Percentiles rank a stretch among this genome's conserved stretches.
Conservation (phyloP, 1,139 yeast genomes). For the Saccharomyces pastorianus region DNA sequence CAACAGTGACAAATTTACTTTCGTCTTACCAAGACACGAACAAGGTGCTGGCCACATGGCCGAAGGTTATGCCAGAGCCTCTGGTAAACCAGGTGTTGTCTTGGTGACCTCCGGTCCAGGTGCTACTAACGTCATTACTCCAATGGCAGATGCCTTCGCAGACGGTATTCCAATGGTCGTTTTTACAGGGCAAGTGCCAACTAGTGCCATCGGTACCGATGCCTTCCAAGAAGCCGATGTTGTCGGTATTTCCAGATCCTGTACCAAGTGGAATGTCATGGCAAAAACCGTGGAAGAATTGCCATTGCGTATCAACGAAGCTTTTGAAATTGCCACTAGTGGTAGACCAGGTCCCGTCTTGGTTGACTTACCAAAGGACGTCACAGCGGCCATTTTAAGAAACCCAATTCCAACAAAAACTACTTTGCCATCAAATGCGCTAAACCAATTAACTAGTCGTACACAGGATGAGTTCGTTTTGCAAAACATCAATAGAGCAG, state of each 20-base stretch:
- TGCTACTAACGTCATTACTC: constrained; percentile 94
- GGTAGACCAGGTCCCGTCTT: constrained; percentile 98
- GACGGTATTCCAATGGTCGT: constrained; percentile 97
- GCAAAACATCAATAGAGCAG: constrained; percentile 70
- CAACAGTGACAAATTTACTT: constrained; percentile 80
- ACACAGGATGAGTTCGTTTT: constrained; percentile 71
- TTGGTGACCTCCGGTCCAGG: constrained; percentile 98
- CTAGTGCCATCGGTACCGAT: constrained; percentile 92
- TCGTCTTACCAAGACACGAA: constrained; percentile 91
- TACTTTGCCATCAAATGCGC: constrained; percentile 75
- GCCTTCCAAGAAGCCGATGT: constrained; percentile 99
- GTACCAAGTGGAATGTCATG: constrained; percentile 99
- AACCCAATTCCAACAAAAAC: constrained; percentile 81
- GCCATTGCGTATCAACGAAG: constrained; percentile 93
- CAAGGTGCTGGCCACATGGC: constrained; percentile 99
- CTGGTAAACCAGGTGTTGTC: constrained; percentile 97
- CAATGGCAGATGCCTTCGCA: constrained; percentile 94
- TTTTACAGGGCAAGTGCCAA: constrained; percentile 96
- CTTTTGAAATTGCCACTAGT: constrained; percentile 89
- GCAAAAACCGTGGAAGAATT: constrained; percentile 89
- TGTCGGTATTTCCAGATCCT: constrained; percentile 89
- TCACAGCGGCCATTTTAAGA: constrained; percentile 82
- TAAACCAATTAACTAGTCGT: constrained; percentile 60
- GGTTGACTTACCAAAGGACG: constrained; percentile 96
- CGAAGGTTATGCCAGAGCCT: constrained; percentile 93